phyloP scores from a whole-genome alignment of 78 protist genomes.

The slime mould (Dictyostelium discoideum) region dicty_2.7 NC_007091.3:2056001-2056500 shows the following conservation, averaged over 20 bases:
- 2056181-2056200: neutral
- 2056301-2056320: neutral
- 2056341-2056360: neutral
- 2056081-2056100: neutral
- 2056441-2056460: neutral
- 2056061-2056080: too few species aligned
- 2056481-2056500: constrained; percentile 83
- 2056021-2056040: constrained; percentile 47
- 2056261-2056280: too few species aligned
- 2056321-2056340: neutral
- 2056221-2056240: neutral
- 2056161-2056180: neutral
- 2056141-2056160: neutral
- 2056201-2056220: neutral
- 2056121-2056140: neutral
- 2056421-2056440: neutral
- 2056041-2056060: neutral
- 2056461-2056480: neutral
- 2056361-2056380: too few species aligned
- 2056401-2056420: too few species aligned
- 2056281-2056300: too few species aligned
- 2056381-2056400: neutral
- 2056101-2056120: neutral
- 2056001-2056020: constrained; percentile 61
- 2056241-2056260: neutral